Percentiles rank a stretch among this genome's conserved stretches.
These are phyloP conservation scores for Annulohypoxylon moriforme DNA, from an alignment of 495 filamentous ascomycete genomes.

Conservation along the genomic window DNA sequence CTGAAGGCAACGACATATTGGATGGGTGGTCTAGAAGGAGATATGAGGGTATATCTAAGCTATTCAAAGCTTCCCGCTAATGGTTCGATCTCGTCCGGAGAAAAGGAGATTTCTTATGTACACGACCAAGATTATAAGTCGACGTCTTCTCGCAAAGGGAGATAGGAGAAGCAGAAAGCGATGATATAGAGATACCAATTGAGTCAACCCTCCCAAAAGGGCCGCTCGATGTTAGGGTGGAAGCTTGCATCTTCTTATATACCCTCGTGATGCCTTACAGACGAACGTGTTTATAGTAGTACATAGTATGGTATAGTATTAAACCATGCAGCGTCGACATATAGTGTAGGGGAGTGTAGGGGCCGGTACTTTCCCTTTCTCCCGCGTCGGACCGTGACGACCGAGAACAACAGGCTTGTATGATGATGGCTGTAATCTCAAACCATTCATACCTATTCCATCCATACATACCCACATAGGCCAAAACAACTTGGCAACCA, in stretches of 20 bases:
- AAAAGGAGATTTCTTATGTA: slow-evolving; percentile 43
- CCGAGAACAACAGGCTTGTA: slow-evolving; percentile 56
- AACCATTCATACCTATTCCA: slow-evolving; percentile 35
- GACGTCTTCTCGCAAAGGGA: slow-evolving; percentile 25
- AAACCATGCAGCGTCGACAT: slow-evolving; percentile 8
- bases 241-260: slow-evolving; percentile 43
- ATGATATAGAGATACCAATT: slow-evolving; percentile 18
- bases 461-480: slow-evolving; percentile 41
- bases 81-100: slow-evolving; percentile 42
- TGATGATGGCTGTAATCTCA: slow-evolving; percentile 44
- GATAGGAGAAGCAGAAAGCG: slow-evolving; percentile 14
- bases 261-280: slow-evolving; percentile 32
- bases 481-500: slow-evolving; percentile 38
- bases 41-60: slow-evolving; percentile 34
- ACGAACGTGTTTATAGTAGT: slow-evolving; percentile 8
- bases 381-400: slow-evolving; percentile 62
- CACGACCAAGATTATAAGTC: slow-evolving; percentile 40
- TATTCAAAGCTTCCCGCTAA: slow-evolving; percentile 36
- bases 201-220: slow-evolving; percentile 32
- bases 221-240: slow-evolving; percentile 29
- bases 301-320: background rate
- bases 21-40: slow-evolving; percentile 11
- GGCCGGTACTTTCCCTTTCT: slow-evolving; percentile 53
- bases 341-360: slow-evolving; percentile 27
- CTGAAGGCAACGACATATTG: slow-evolving; percentile 70